These are phyloP conservation scores for Tulasnella sp. DNA, from an alignment of 768 basidiomycete species.

Conservation along the genomic window DNA sequence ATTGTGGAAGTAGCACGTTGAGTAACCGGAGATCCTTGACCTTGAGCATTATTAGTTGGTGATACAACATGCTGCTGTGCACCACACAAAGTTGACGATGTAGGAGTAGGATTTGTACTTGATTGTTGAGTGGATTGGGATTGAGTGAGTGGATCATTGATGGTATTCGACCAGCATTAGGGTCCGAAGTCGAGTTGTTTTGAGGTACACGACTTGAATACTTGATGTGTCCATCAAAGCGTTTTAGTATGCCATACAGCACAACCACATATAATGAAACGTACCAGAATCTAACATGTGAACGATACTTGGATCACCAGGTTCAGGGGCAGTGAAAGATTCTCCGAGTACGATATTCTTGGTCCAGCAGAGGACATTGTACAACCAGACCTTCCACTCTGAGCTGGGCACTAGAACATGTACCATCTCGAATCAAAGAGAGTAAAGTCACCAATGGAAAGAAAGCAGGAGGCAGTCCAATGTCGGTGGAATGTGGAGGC, in stretches of 20 bases:
- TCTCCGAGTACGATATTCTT: slow-evolving; percentile 88
- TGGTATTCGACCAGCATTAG: not conserved
- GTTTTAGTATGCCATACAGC: too few relatives aligned
- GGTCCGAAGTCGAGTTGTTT: too few relatives aligned
- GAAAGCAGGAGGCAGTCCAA: slow-evolving; percentile 58
- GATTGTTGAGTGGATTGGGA: slow-evolving; percentile 31
- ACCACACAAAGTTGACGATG: too few relatives aligned
- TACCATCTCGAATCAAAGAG: slow-evolving; percentile 91
- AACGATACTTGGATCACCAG: slow-evolving; percentile 69
- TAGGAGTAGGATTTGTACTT: too few relatives aligned
- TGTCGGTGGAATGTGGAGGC: slow-evolving; percentile 92
- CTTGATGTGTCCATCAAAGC: too few relatives aligned
- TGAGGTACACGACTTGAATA: too few relatives aligned
- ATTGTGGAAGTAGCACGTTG: too few relatives aligned
- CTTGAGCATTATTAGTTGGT: slow-evolving; percentile 26
- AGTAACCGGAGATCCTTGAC: too few relatives aligned
- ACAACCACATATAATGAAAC: too few relatives aligned
- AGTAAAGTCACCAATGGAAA: too few relatives aligned
- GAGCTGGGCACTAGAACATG: slow-evolving; percentile 97
- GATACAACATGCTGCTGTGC: slow-evolving; percentile 6
- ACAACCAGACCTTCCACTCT: slow-evolving; percentile 85
- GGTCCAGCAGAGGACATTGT: slow-evolving; percentile 92
- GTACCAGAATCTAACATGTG: slow-evolving; percentile 90
- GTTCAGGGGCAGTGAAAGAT: slow-evolving; percentile 56
- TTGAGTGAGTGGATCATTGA: not conserved